Evolutionary conservation across 129 eudicot genomes (phyloP).

Genomic region (Glebionis coronaria): DNA sequence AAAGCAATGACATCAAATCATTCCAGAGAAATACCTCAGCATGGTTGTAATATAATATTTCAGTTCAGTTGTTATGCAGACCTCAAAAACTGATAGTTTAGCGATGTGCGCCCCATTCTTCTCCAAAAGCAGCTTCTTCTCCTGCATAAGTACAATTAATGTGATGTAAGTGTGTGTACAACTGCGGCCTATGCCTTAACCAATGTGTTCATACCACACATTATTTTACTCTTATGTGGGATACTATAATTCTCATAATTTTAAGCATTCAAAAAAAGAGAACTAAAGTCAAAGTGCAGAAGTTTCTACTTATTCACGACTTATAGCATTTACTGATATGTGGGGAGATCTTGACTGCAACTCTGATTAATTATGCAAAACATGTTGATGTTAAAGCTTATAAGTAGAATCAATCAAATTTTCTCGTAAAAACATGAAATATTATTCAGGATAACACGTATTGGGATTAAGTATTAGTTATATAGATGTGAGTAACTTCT

Average conservation of each 20-base stretch:
- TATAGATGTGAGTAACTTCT: too few relatives aligned
- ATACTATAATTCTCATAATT: background rate
- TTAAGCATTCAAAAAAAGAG: background rate
- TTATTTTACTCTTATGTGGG: background rate
- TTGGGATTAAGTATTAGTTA: too few relatives aligned
- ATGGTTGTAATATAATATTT: too few relatives aligned
- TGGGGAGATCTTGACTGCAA: background rate
- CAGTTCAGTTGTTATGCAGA: slow-evolving; percentile 23
- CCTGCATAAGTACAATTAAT: slow-evolving; percentile 48
- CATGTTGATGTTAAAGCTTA: background rate
- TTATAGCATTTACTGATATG: background rate
- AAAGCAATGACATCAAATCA: slow-evolving; percentile 6
- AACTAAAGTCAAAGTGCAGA: background rate
- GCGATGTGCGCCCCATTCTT: slow-evolving; percentile 81
- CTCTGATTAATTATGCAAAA: background rate
- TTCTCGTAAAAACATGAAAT: too few relatives aligned
- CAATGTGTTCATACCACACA: background rate
- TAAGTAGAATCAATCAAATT: background rate
- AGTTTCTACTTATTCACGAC: background rate
- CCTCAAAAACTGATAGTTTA: slow-evolving; percentile 83
- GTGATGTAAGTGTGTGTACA: slow-evolving; percentile 13
- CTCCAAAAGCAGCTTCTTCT: slow-evolving; percentile 81
- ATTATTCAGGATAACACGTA: too few relatives aligned
- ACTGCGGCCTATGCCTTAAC: background rate
- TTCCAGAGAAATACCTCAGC: background rate